Base-by-base conservation (phyloP, 2,329 filamentous ascomycete species). In the Atkinsonella hypoxylon region DNA sequence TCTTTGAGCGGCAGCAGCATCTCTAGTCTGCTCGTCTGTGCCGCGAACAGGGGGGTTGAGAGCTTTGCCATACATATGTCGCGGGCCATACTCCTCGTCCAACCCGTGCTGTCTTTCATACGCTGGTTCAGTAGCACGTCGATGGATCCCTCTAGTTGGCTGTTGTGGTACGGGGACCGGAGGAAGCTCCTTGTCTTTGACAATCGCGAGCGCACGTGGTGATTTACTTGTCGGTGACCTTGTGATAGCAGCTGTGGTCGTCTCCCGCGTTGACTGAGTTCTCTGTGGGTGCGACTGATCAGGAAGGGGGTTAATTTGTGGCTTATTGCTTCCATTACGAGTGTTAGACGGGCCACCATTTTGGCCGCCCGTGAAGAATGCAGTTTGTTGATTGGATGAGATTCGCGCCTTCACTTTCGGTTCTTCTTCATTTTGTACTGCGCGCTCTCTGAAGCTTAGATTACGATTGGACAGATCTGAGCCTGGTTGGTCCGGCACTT, bases 401-500 rank as follows among this genome's bases (percentile, higher is more conserved):
- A 22, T 40, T 7, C 55, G 49, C 15, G 58, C 57, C 4, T 59
- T 61, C 26, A 58, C 62, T 2, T 68, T 63, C 10, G 68, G 55
- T 15, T 64, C 62, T 40, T 69, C 57, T 18, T 75, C 71, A 46
- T 70, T 70, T 53, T 68, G 70, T 2, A 67, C 70, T 7, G 78
- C 71, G 48, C 77, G 73, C 55, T 82, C 79, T n/a, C 78, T 76
- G 62, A 80, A 79, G 62, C 79, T 83, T 40, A 79, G 59, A 48
- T 79, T 78, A 47, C 78, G 74, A 59, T 76, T 73, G 3, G 76
- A 74, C 15, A 72, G 58, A 13, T 63, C 65, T 9, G 66, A 61
- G 8, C 57, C 54, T 26, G 58, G 55, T 43, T 31, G n/a, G 11
- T 32, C 42, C 22, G 34, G 32, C n/a, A 61, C 58, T 13, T 49